Evolutionary conservation across 306 rosid species (phyloP), one percentile per base, ranked within the genome.

Genomic region (Lathyrus tuberosus): DNA sequence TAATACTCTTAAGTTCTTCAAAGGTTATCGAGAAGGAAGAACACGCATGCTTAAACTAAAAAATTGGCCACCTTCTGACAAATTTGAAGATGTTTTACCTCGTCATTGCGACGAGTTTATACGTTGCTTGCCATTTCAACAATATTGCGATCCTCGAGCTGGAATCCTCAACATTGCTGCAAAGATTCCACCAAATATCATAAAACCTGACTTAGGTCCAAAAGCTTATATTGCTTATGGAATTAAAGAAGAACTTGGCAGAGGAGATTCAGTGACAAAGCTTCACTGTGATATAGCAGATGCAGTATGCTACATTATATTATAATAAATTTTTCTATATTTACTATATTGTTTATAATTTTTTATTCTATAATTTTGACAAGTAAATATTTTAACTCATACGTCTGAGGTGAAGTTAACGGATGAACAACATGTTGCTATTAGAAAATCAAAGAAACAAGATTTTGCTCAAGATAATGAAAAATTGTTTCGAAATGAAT

Each of bases 61-160:
- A 74, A 95, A 91, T 31, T 91, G 97, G 97, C 97, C 97, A 2
- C 97, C 95, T 12, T 91, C 87, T n/a, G 85, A 91, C 54, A 85
- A 74, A 68, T 91, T 88, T 75, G 97, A 91, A 61, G 73, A 91
- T 82, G 77, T 84, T 52, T 69, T 91, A 59, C 97, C 97, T 0
- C 95, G 92, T 38, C 95, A 91, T 62, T 88, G 85, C 61, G 95
- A 91, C 15, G 97, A 91, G 73, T 88, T 88, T 78, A 84, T 91
- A 8, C 65, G 84, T 15, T 85, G 79, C 49, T 80, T 91, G 71
- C 97, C 97, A 47, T 91, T 84, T 72, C 86, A 83, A 79, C 92
- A 91, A 76, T 91, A 88, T 44, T 68, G 89, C 14, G 95, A 91
- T 78, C 95, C 87, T 46, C 76, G 83, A 74, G 43, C 69, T 17